These are phyloP conservation scores for Fusarium sterilihyphosum DNA, from an alignment of 2,329 filamentous ascomycete genomes.

Conservation along the genomic window DNA sequence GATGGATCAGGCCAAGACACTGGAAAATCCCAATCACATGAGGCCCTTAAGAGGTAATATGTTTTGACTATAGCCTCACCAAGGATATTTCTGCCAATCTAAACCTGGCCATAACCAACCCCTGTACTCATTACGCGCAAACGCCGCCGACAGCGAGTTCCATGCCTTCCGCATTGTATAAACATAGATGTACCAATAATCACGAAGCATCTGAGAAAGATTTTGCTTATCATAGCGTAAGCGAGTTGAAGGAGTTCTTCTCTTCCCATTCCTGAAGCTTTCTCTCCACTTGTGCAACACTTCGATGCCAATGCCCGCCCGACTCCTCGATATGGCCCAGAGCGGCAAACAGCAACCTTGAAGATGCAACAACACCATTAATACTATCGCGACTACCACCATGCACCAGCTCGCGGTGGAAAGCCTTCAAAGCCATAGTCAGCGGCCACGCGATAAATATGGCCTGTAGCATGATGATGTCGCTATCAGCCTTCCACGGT, in stretches of 20 bases:
- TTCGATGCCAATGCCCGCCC: background rate
- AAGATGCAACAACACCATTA: accelerated
- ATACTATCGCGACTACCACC: accelerated
- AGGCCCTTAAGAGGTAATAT: too few species aligned
- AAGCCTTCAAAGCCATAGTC: accelerated
- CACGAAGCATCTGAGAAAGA: too few species aligned
- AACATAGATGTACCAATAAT: too few species aligned
- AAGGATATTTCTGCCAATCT: too few species aligned
- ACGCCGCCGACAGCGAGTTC: too few species aligned
- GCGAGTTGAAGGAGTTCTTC: accelerated
- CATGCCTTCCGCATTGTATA: too few species aligned
- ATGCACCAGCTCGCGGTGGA: accelerated
- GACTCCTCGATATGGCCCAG: background rate
- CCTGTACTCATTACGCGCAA: too few species aligned
- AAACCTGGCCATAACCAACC: too few species aligned
- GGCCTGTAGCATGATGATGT: background rate
- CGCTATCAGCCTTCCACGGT: accelerated
- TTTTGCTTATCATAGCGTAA: background rate
- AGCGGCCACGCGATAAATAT: background rate
- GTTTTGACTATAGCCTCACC: too few species aligned
- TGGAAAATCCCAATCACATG: too few species aligned
- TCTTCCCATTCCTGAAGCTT: background rate
- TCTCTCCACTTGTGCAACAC: background rate
- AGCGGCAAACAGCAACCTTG: background rate
- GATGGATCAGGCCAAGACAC: too few species aligned